phyloP scores from a whole-genome alignment of 2,329 filamentous ascomycete species.

The Paraphoma sp. region DNA sequence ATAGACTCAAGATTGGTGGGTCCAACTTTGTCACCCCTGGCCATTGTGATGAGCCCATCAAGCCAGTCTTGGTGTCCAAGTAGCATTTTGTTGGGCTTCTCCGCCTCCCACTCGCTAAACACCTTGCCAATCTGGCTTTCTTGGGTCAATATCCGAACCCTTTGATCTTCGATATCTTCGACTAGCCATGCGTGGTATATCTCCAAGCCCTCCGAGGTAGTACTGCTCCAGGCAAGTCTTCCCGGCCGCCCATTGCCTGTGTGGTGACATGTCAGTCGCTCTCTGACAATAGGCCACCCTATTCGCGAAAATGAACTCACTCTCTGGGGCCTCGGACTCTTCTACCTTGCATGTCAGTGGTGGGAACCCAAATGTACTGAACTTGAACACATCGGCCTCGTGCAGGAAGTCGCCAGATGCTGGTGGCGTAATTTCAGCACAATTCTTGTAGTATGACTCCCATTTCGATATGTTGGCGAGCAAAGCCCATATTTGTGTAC shows the following conservation, averaged over 20 bases:
- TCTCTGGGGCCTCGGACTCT: slow-evolving; percentile 17
- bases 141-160: slow-evolving; percentile 46
- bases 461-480: slow-evolving; percentile 44
- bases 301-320: not conserved
- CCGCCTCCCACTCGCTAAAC: slow-evolving; percentile 28
- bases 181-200: slow-evolving; percentile 48
- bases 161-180: slow-evolving; percentile 36
- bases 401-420: slow-evolving; percentile 26
- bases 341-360: slow-evolving; percentile 32
- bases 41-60: slow-evolving; percentile 41
- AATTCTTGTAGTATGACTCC: slow-evolving; percentile 45
- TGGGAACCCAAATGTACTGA: slow-evolving; percentile 47
- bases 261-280: not conserved
- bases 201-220: slow-evolving; percentile 32
- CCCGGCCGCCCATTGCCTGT: slow-evolving; percentile 28
- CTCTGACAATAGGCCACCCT: no score
- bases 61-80: slow-evolving; percentile 48
- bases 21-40: slow-evolving; percentile 19
- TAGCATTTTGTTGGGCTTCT: slow-evolving; percentile 46
- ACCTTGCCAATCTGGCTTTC: slow-evolving; percentile 44
- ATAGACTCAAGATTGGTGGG: slow-evolving; percentile 29
- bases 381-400: slow-evolving; percentile 39
- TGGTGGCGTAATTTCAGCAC: slow-evolving; percentile 36
- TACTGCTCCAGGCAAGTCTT: slow-evolving; percentile 24
- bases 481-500: slow-evolving; percentile 39